Evolutionary conservation across 1,139 yeast genomes (phyloP), one percentile per base, ranked within the genome.

Genomic region (Lodderomyces theae): DNA sequence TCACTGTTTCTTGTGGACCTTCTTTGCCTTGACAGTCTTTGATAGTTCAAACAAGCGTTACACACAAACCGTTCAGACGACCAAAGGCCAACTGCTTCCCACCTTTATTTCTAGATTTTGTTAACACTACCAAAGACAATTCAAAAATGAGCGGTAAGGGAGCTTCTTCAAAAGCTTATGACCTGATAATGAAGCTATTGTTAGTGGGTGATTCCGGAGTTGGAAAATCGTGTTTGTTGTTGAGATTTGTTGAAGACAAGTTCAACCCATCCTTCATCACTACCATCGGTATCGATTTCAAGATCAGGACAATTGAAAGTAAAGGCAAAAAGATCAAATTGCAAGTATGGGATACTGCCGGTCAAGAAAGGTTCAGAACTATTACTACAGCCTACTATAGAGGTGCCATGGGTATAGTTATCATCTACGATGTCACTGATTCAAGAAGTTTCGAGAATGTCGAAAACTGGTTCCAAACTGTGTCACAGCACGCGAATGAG

Each of bases 331-430:
- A 85, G 54, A 86, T 94, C 65, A 92, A 92, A 69, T 77, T 92
- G 58, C 98, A 92, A 65, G 89, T 92, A 34, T 92, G 98, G 98
- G 98, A 92, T 64, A 92, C 98, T 30, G 98, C 98, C 5, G 98
- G 98, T 21, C 98, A 92, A 69, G 98, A 92, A 66, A 78, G 98
- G 56, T 92, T 92, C 75, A 82, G 97, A 72, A 92, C 98, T 41
- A 92, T 92, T 64, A 92, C 98, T 38, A 89, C 97, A 16, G 97
- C 98, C 8, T 92, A 94, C 67, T 92, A 94, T 70, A 81, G 99
- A 65, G 97, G 97, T 43, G 98, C 99, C 45, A 88, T 89, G 94
- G 99, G 98, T 48, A 92, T 94, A 61, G 81, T 92, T 45, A 79
- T 92, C 53, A 96, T 92, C 38, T 92, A 92, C 66, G 99, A 92